Conservation (phyloP, 2,329 filamentous ascomycete species). For the Aspergillus tubingensis region DNA sequence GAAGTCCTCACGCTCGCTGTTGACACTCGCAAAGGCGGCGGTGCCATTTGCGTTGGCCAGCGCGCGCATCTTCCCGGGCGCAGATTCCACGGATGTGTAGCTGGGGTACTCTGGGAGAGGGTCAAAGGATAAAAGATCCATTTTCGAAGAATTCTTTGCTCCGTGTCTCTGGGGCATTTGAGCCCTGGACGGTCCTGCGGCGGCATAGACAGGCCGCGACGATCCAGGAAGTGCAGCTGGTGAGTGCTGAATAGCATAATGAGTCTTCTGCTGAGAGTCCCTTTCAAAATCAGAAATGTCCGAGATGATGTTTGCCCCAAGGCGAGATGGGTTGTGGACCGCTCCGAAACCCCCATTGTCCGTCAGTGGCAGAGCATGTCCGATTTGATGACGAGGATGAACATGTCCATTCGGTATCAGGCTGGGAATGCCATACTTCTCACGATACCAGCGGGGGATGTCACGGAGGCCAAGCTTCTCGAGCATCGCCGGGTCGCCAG, state of each 20-base stretch:
- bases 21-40: constrained; percentile 14
- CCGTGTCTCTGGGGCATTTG: constrained; percentile 17
- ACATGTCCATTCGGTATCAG: constrained; percentile 26
- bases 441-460: constrained; percentile 59
- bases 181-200: constrained; percentile 6
- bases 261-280: constrained; percentile 15
- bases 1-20: constrained; percentile 21
- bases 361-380: constrained; percentile 23
- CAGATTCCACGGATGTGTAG: constrained; percentile 15
- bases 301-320: constrained; percentile 14
- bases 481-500: constrained; percentile 66
- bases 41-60: constrained; percentile 10
- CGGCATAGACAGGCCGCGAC: constrained; percentile 11
- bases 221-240: constrained; percentile 4
- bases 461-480: constrained; percentile 66
- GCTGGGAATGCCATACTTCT: constrained; percentile 44
- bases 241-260: constrained; percentile 14
- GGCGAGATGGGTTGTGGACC: constrained; percentile 22
- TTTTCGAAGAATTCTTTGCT: constrained; percentile 19
- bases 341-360: constrained; percentile 14
- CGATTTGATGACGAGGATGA: constrained; percentile 17
- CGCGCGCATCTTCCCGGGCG: neutral
- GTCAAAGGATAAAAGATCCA: constrained; percentile 27
- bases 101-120: constrained; percentile 20
- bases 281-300: constrained; percentile 17